A percentile compares a stretch with the other conserved stretches of the same genome.
phyloP scores from a whole-genome alignment of 257 asterid genomes.

The Solanum clarkiae region DNA sequence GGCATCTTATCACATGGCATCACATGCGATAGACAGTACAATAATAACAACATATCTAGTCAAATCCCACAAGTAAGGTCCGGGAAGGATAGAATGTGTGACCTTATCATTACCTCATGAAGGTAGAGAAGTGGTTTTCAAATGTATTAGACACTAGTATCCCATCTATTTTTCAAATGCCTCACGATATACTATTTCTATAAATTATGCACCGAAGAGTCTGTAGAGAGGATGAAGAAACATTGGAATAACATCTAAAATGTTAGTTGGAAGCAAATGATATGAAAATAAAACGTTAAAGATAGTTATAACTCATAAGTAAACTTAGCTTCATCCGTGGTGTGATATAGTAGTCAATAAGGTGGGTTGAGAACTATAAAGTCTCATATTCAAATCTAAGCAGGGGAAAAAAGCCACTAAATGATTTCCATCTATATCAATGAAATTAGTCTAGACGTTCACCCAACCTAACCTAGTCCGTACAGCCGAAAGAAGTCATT shows the following conservation, averaged over 20 bases:
- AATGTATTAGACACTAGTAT: too few species aligned
- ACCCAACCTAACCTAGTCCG: neutral
- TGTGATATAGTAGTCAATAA: neutral
- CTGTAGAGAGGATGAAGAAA: too few species aligned
- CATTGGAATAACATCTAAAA: neutral
- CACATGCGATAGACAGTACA: too few species aligned
- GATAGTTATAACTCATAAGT: neutral
- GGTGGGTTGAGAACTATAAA: neutral
- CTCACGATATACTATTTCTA: too few species aligned
- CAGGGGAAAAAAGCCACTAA: neutral
- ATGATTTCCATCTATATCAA: neutral
- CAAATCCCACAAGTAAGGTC: too few species aligned
- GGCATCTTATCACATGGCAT: too few species aligned
- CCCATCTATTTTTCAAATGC: too few species aligned
- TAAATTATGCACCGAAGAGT: too few species aligned
- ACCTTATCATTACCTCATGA: too few species aligned
- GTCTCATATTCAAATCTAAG: neutral
- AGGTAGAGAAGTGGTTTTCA: too few species aligned
- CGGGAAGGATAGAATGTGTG: too few species aligned
- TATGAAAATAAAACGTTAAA: neutral
- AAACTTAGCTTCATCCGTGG: neutral
- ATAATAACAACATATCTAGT: too few species aligned
- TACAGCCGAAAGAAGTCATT: neutral
- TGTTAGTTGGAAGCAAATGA: neutral
- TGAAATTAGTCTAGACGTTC: neutral